These are phyloP conservation scores for Russula compacta DNA, from an alignment of 768 basidiomycete genomes.

Conservation along the genomic window DNA sequence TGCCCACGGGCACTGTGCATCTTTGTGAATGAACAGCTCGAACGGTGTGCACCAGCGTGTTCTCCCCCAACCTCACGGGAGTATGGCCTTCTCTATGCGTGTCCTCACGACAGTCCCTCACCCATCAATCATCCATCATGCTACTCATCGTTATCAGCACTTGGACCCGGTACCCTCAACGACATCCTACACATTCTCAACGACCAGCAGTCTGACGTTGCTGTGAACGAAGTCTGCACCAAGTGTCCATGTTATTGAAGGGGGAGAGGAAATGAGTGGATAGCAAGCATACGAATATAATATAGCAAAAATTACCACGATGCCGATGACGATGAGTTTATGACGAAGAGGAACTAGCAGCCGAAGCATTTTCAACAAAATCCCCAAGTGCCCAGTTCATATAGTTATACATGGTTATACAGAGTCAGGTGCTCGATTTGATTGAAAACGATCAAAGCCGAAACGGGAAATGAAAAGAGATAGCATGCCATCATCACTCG, in stretches of 20 bases:
- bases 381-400: background rate
- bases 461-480: background rate
- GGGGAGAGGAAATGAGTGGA: background rate
- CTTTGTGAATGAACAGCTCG: too few species aligned
- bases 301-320: background rate
- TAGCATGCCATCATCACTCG: background rate
- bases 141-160: too few species aligned
- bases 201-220: background rate
- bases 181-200: background rate
- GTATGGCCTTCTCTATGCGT: too few species aligned
- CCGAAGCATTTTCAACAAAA: background rate
- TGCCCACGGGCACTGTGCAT: background rate
- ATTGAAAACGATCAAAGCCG: background rate
- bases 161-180: too few species aligned
- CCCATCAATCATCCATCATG: too few species aligned
- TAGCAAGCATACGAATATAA: background rate
- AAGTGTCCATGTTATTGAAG: background rate
- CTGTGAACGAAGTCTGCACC: background rate
- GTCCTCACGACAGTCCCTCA: too few species aligned
- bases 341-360: background rate
- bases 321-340: background rate
- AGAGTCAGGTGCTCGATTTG: background rate
- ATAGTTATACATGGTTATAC: background rate
- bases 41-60: too few species aligned
- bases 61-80: too few species aligned